These are phyloP conservation scores for Mycena belliarum DNA, from an alignment of 768 basidiomycete species.

Conservation along the genomic window DNA sequence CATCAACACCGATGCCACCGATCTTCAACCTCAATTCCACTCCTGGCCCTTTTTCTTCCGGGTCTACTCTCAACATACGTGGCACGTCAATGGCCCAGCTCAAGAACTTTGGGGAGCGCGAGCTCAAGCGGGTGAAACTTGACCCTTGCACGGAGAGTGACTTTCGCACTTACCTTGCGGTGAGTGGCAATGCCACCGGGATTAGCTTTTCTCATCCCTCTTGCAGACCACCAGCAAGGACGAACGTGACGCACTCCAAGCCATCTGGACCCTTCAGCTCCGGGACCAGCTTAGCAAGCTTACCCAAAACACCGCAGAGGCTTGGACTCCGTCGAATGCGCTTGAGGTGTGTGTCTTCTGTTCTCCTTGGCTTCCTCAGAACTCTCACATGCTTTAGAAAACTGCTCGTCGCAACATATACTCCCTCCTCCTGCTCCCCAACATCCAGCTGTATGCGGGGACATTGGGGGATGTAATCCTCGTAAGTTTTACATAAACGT, in stretches of 20 bases:
- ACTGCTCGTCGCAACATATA: constrained; percentile 2
- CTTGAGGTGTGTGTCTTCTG: constrained; percentile 1
- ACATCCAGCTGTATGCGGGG: constrained; percentile 6
- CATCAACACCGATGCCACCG: neutral
- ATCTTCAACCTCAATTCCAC: neutral
- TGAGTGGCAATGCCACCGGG: neutral
- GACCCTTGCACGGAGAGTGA: neutral
- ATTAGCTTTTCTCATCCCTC: neutral
- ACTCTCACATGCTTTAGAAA: neutral
- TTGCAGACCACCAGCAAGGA: constrained; percentile 1
- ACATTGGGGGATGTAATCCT: neutral
- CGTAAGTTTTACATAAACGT: neutral
- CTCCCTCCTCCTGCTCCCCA: constrained; percentile 5
- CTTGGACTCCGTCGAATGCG: constrained; percentile 1
- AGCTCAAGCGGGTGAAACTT: constrained; percentile 6
- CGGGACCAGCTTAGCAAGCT: constrained; percentile 2
- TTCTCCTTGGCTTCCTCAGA: neutral
- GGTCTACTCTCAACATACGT: neutral
- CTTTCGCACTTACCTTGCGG: constrained; percentile 2
- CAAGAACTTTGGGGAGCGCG: constrained; percentile 10
- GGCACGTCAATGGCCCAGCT: constrained; percentile 4
- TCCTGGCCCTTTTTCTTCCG: neutral
- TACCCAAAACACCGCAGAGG: neutral
- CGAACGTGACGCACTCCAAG: neutral
- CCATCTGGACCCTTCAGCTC: constrained; percentile 2